Base-by-base conservation (phyloP, 306 rosid species). In the Dalbergia cochinchinensis region DNA sequence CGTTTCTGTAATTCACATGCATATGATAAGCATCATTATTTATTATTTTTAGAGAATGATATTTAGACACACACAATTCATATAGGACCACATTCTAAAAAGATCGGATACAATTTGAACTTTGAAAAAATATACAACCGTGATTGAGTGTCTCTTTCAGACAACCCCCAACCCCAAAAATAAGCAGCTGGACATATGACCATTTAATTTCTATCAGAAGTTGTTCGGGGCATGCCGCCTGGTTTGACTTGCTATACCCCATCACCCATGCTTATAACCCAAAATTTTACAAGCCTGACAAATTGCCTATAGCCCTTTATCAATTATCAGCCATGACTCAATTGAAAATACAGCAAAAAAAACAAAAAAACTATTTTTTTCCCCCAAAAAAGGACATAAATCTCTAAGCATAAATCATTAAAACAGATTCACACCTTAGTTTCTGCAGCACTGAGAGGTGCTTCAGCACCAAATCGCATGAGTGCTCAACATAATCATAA, bases 401-500 rank as follows among this genome's bases (percentile, higher is more conserved):
- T 47, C 35, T 61, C 35, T 55, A 54, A 58, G 35, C 57, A 41
- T 39, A 34, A 85, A 65, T 77, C 47, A 16, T 14, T 18, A 48
- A 31, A 74, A 79, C 61, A 66, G 41, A 83, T 16, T 6, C 78
- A 16, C 82, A 95, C 98, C 97, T 90, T 78, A 83, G 71, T 69
- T 91, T 95, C 86, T 93, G 96, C 90, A 95, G 79, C 26, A 82
- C 81, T 13, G 97, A 74, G 74, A 95, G 96, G 83, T 89, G 91
- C 68, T 90, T 91, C 90, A 85, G 61, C 47, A 93, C 92, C 71
- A 87, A 61, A 60, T 93, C 99, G 84, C 99, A 93, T 11, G 88
- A 84, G 37, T 81, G 81, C 83, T 91, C 98, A 66, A 95, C 87
- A 34, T 88, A 95, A 87, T 95, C 98, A 81, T 95, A 95, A 87